Evolutionary conservation across 2,329 filamentous ascomycete species (phyloP).

Genomic region (Nectriaceae sp.): DNA sequence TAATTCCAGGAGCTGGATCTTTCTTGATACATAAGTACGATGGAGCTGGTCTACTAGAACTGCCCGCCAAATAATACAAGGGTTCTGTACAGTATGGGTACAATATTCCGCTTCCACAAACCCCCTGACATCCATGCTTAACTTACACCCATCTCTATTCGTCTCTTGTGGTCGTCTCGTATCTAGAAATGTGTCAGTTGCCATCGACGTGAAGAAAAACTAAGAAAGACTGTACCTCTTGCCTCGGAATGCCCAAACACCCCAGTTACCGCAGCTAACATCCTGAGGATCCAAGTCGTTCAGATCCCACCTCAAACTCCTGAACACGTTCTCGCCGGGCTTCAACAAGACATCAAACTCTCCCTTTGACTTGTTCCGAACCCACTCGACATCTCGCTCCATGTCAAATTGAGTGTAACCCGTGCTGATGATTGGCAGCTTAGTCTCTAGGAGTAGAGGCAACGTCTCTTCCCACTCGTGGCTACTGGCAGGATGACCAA

Average conservation of each 20-base stretch:
- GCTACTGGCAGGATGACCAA: slow-evolving; percentile 89
- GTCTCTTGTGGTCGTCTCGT: slow-evolving; percentile 64
- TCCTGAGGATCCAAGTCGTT: slow-evolving; percentile 96
- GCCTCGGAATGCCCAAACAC: slow-evolving; percentile 93
- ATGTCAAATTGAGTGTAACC: slow-evolving; percentile 97
- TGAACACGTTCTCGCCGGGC: slow-evolving; percentile 91
- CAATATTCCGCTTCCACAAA: slow-evolving; percentile 4
- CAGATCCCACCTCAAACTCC: slow-evolving; percentile 93
- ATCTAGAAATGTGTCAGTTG: slow-evolving; percentile 39
- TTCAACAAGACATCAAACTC: slow-evolving; percentile 92
- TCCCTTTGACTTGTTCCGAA: slow-evolving; percentile 79
- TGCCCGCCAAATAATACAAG: slow-evolving; percentile 12
- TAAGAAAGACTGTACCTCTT: slow-evolving; percentile 71
- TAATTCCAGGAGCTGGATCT: slow-evolving; percentile 8
- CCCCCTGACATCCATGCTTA: neutral
- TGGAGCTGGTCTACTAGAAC: neutral
- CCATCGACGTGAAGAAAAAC: slow-evolving; percentile 22
- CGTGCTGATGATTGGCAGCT: slow-evolving; percentile 90
- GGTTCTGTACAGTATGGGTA: slow-evolving; percentile 20
- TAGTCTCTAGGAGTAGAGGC: slow-evolving; percentile 88
- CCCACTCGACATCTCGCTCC: slow-evolving; percentile 89
- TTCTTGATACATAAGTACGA: slow-evolving; percentile 9
- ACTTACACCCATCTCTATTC: slow-evolving; percentile 14
- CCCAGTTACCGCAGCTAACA: slow-evolving; percentile 95
- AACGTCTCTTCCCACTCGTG: slow-evolving; percentile 94